Percentiles rank a stretch among this genome's conserved stretches.
Evolutionary conservation across 1,284 basidiomycete genomes (phyloP).

Genomic region (Malassezia brasiliensis): DNA sequence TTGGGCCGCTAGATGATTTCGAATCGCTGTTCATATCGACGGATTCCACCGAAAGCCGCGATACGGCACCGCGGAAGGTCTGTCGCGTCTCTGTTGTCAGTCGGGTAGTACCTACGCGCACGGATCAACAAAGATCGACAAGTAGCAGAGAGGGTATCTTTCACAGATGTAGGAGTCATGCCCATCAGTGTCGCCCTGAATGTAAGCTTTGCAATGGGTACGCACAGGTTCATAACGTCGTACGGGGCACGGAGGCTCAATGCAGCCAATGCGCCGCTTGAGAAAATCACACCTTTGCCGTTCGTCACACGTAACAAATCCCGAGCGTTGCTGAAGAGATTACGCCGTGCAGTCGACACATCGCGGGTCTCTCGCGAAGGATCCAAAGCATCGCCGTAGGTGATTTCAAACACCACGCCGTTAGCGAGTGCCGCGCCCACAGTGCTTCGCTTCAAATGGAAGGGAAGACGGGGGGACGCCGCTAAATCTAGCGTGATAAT

Average conservation of each 20-base stretch:
- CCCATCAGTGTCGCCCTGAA: slow-evolving; percentile 32
- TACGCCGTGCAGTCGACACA: slow-evolving; percentile 23
- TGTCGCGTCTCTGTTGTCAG: slow-evolving; percentile 10
- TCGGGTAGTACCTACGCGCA: slow-evolving; percentile 21
- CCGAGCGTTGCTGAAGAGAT: slow-evolving; percentile 36
- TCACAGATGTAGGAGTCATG: slow-evolving; percentile 26
- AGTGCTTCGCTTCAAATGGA: slow-evolving; percentile 69
- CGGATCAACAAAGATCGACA: slow-evolving; percentile 27
- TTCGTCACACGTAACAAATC: slow-evolving; percentile 40
- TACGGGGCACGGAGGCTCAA: slow-evolving; percentile 34
- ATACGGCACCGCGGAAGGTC: slow-evolving; percentile 13
- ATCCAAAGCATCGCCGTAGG: slow-evolving; percentile 51
- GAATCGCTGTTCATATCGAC: neutral
- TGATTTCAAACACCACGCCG: slow-evolving; percentile 72
- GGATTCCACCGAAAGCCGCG: neutral
- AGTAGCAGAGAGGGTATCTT: slow-evolving; percentile 32
- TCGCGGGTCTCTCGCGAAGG: slow-evolving; percentile 7
- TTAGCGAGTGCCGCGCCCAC: slow-evolving; percentile 70
- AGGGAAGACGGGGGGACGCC: slow-evolving; percentile 63
- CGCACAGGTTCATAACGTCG: slow-evolving; percentile 41
- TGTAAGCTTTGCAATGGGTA: neutral
- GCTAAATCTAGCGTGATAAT: slow-evolving; percentile 71
- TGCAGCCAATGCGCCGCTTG: slow-evolving; percentile 26
- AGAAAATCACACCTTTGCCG: slow-evolving; percentile 42
- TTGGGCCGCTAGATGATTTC: no score